Base-by-base conservation (phyloP, 768 basidiomycete genomes). In the Trichaptum fuscoviolaceum region DNA sequence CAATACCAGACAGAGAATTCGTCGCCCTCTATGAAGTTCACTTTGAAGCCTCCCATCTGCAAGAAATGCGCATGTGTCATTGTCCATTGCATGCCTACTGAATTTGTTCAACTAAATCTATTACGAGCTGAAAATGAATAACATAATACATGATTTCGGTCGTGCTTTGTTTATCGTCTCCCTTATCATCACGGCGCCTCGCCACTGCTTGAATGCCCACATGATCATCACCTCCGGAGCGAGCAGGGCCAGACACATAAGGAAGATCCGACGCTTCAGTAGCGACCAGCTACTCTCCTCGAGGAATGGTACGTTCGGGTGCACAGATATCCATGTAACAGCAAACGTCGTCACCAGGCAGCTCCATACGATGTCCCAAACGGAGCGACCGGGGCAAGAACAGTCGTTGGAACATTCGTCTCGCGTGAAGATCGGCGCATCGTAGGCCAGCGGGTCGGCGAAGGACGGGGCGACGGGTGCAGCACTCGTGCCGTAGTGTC, bases 141-240 rank as follows among this genome's bases (percentile, higher is more conserved):
- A 34, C 6, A 15, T 12, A 15, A 25, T 61, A 25, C 59, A 24
- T 61, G 59, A 18, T 52, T 20, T 52, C 15, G 42, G 42, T 15
- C 42, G 20, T 6, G 42, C 42, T 12, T 52, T 52, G 42, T 52
- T 52, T 12, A 52, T 52, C 92, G 70, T 91, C 90, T 25, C 42
- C 15, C 20, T 52, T 12, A 52, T 52, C 42, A 52, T 52, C 42
- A 52, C 2, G 20, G 23, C 17, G 35, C 27, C 58, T 10, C 15
- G 25, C 34, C 63, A 63, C 18, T 17, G 63, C 34, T 26, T 25
- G 25, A 63, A 30, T 26, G 63, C 63, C 20, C 34, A 63, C 63
- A 35, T 57, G 4, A 75, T 58, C n/a, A 75, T 64, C 36, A 75
- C 63, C 64, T 77, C 76, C 35, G 76, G 76, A 10, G 69, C 69